phyloP scores from a whole-genome alignment of 352 stramenopile genomes.

The Phytophthora sansomeana region DNA sequence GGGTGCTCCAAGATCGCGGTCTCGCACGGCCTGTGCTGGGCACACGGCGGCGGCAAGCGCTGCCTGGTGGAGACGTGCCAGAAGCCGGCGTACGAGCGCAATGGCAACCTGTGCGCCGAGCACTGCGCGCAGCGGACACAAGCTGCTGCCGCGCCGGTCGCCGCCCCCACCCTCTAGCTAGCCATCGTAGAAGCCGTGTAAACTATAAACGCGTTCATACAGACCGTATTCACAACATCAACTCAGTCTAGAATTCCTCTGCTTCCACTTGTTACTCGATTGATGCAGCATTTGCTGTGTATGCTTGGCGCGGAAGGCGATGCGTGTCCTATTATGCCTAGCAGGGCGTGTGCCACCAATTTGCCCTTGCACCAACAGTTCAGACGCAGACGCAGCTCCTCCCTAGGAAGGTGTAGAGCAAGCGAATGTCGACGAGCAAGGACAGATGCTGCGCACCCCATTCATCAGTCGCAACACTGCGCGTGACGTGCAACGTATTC shows the following conservation, averaged over 20 bases:
- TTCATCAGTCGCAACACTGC: not conserved
- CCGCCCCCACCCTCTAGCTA: not conserved
- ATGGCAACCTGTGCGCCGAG: conserved; percentile 55
- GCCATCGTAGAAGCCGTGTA: conserved; percentile 1
- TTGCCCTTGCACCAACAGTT: not conserved
- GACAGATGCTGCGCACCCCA: not conserved
- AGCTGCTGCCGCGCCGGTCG: not conserved
- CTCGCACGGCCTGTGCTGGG: conserved; percentile 61
- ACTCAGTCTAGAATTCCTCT: not conserved
- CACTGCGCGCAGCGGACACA: conserved; percentile 39
- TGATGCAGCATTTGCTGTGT: not conserved
- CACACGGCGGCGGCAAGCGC: conserved; percentile 59
- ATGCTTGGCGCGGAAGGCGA: no score
- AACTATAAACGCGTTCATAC: conserved; percentile 4
- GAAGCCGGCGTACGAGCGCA: conserved; percentile 60
- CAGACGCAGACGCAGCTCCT: not conserved
- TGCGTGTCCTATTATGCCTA: no score
- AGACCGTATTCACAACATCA: not conserved
- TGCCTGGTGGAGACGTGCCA: conserved; percentile 49
- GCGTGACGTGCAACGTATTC: not conserved
- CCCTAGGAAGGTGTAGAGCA: not conserved
- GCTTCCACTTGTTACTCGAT: no score
- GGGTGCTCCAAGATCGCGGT: conserved; percentile 67
- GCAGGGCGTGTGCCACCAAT: not conserved
- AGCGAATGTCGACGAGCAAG: not conserved